Evolutionary conservation across 2,329 filamentous ascomycete species (phyloP).

Genomic region (Aureobasidium sp.): DNA sequence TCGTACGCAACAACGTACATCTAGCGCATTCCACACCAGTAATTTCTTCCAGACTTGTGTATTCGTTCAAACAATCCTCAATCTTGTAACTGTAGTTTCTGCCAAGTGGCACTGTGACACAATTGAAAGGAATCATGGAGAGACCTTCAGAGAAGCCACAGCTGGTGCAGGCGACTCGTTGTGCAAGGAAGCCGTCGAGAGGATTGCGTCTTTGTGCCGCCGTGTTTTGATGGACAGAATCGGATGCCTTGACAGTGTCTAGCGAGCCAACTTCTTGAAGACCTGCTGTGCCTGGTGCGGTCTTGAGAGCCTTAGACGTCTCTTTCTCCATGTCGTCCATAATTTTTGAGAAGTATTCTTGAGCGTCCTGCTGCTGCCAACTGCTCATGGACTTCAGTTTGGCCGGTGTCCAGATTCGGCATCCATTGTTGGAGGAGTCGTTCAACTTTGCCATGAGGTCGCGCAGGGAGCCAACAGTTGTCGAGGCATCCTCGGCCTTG

Average conservation of each 20-base stretch:
- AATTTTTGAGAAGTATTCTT: slow-evolving; percentile 92
- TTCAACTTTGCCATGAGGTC: slow-evolving; percentile 64
- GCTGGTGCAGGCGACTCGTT: slow-evolving; percentile 75
- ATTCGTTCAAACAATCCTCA: slow-evolving; percentile 72
- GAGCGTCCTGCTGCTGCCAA: slow-evolving; percentile 93
- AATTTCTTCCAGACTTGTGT: slow-evolving; percentile 76
- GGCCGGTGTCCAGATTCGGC: slow-evolving; percentile 70
- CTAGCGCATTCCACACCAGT: slow-evolving; percentile 85
- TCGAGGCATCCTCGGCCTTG: slow-evolving; percentile 25
- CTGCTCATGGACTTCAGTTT: slow-evolving; percentile 87
- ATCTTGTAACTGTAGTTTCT: slow-evolving; percentile 59
- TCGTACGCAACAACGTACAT: slow-evolving; percentile 65
- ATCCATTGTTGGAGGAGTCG: slow-evolving; percentile 60
- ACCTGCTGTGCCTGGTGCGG: slow-evolving; percentile 17
- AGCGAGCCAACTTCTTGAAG: slow-evolving; percentile 16
- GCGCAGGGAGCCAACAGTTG: slow-evolving; percentile 48
- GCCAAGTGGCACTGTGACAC: slow-evolving; percentile 76
- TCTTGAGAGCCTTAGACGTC: slow-evolving; percentile 28
- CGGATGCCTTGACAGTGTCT: not conserved
- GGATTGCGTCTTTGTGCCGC: slow-evolving; percentile 48
- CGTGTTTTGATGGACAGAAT: not conserved
- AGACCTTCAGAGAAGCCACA: slow-evolving; percentile 85
- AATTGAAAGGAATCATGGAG: slow-evolving; percentile 89
- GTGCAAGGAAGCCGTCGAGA: slow-evolving; percentile 77
- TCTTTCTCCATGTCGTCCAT: slow-evolving; percentile 45